These are phyloP conservation scores for Candida sp. DNA, from an alignment of 1,139 yeast genomes.

Conservation along the genomic window DNA sequence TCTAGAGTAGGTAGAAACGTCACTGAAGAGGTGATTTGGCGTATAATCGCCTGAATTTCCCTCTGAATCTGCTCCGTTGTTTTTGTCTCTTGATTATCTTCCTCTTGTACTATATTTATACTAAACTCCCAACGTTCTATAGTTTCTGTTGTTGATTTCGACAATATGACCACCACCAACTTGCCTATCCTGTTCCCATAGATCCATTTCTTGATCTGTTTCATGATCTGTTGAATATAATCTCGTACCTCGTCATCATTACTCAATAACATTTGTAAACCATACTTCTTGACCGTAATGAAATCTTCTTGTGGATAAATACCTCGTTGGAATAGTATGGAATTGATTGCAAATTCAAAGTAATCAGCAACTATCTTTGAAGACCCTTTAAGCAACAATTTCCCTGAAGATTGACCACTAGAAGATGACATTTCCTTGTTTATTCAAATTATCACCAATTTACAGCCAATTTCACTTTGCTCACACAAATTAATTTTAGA, in stretches of 20 bases:
- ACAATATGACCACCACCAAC: conserved; percentile 68
- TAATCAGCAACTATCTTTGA: conserved; percentile 78
- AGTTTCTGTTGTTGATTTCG: conserved; percentile 62
- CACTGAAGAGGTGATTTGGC: conserved; percentile 88
- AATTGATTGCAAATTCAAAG: conserved; percentile 77
- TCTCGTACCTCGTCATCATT: conserved; percentile 73
- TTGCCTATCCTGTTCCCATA: conserved; percentile 66
- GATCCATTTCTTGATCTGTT: conserved; percentile 83
- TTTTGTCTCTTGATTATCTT: conserved; percentile 16
- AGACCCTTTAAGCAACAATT: conserved; percentile 71
- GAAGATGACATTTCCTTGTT: not conserved
- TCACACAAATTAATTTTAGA: not conserved
- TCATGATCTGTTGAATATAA: conserved; percentile 66
- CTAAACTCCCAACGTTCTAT: conserved; percentile 90
- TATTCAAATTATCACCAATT: not conserved
- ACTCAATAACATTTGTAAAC: conserved; percentile 68
- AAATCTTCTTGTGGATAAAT: conserved; percentile 91
- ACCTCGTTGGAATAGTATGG: conserved; percentile 84
- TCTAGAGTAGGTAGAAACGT: conserved; percentile 79
- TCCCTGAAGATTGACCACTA: conserved; percentile 11
- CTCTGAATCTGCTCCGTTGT: conserved; percentile 54
- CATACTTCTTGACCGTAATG: conserved; percentile 75
- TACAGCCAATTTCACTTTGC: not conserved
- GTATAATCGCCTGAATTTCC: conserved; percentile 80
- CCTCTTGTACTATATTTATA: conserved; percentile 38